Percentiles rank a stretch among this genome's conserved stretches.
phyloP scores from a whole-genome alignment of 2,329 filamentous ascomycete genomes.

The Tolypocladium nubicola region DNA sequence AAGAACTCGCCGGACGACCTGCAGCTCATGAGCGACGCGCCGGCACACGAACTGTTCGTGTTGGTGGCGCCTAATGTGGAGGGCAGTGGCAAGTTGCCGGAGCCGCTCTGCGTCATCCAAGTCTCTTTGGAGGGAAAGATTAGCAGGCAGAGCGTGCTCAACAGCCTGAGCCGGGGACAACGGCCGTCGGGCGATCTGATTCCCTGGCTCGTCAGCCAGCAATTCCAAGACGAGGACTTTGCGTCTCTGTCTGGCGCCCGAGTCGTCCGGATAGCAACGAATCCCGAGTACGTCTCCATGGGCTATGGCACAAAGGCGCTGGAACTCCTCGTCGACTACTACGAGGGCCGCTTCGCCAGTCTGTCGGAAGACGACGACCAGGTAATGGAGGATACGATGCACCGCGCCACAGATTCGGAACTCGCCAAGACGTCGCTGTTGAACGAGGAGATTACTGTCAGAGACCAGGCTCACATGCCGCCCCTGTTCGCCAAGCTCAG shows the following conservation, averaged over 20 bases:
- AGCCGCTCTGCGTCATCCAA: conserved; percentile 90
- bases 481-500: conserved; percentile 83
- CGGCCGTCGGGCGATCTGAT: conserved; percentile 88
- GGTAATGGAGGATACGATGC: conserved; percentile 50
- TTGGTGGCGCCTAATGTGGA: conserved; percentile 79
- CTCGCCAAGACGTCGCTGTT: conserved; percentile 65
- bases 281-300: conserved; percentile 86
- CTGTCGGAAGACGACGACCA: conserved; percentile 60
- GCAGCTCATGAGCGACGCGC: conserved; percentile 97
- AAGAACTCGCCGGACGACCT: conserved; percentile 97
- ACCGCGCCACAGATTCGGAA: conserved; percentile 73
- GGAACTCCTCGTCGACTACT: conserved; percentile 81
- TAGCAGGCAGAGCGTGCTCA: conserved; percentile 83
- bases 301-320: conserved; percentile 88
- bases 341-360: conserved; percentile 82
- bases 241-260: conserved; percentile 85
- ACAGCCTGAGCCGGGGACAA: conserved; percentile 79
- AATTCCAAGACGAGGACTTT: conserved; percentile 97
- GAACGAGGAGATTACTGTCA: conserved; percentile 79
- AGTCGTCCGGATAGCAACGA: conserved; percentile 89
- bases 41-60: conserved; percentile 92
- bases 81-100: conserved; percentile 67
- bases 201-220: conserved; percentile 93
- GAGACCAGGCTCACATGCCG: conserved; percentile 85
- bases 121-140: conserved; percentile 92